Percentiles rank a stretch among this genome's conserved stretches.
Conservation (phyloP, 371 early-diverging fungal species). For the Polyrhizophydium stewartii region DNA sequence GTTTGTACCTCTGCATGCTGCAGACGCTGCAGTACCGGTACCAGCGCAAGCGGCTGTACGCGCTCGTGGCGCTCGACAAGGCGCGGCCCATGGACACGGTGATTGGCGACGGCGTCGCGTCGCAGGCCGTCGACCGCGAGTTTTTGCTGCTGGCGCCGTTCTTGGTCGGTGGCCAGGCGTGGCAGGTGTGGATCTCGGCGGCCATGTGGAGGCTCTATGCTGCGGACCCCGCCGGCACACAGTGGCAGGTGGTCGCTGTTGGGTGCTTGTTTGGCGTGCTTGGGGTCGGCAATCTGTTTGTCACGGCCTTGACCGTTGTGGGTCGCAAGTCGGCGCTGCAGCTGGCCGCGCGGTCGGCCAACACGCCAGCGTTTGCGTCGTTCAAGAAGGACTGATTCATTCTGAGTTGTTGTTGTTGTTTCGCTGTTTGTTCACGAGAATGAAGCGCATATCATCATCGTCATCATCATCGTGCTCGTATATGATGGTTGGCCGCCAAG, state of each 20-base stretch:
- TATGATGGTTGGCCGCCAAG: too few species aligned
- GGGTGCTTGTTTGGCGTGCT: slow-evolving; percentile 23
- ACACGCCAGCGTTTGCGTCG: not conserved
- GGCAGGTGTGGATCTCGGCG: slow-evolving; percentile 27
- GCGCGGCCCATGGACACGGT: slow-evolving; percentile 40
- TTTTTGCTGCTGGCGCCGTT: slow-evolving; percentile 33
- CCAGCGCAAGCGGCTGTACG: slow-evolving; percentile 32
- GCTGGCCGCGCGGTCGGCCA: not conserved
- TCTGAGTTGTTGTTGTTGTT: too few species aligned
- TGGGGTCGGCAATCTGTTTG: slow-evolving; percentile 31
- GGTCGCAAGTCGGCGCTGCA: not conserved
- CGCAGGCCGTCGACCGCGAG: slow-evolving; percentile 14
- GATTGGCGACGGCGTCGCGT: slow-evolving; percentile 25
- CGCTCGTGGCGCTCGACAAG: slow-evolving; percentile 30
- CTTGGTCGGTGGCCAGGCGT: slow-evolving; percentile 28
- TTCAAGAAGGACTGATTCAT: not conserved
- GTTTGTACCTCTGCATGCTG: slow-evolving; percentile 23
- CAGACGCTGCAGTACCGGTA: slow-evolving; percentile 41
- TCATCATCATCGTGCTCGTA: too few species aligned
- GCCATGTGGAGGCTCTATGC: slow-evolving; percentile 9
- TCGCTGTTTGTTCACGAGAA: too few species aligned
- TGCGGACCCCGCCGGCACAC: slow-evolving; percentile 11
- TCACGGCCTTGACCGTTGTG: slow-evolving; percentile 22
- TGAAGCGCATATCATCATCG: too few species aligned
- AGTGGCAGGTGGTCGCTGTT: slow-evolving; percentile 18